phyloP scores from a whole-genome alignment of 345 rosid genomes.

The Hevea brasiliensis region DNA sequence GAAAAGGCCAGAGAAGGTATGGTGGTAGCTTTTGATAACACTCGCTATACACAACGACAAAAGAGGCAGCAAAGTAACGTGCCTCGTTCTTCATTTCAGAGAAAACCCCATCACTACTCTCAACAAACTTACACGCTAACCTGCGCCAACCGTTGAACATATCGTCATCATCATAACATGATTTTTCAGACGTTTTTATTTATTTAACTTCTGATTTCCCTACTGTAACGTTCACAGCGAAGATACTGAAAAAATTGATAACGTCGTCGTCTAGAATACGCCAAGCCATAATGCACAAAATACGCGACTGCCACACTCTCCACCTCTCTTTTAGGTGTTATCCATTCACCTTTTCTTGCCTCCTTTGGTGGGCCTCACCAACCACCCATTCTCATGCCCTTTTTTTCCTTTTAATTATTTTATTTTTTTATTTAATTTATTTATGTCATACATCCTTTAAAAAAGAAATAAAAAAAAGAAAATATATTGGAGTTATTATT shows the following conservation, averaged over 20 bases:
- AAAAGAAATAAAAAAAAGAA: too few species aligned
- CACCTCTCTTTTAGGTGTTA: background rate
- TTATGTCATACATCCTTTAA: too few species aligned
- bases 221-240: too few species aligned
- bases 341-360: slow-evolving; percentile 4
- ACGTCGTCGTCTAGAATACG: slow-evolving; percentile 33
- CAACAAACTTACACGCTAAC: slow-evolving; percentile 3
- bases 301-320: slow-evolving; percentile 12
- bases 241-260: background rate
- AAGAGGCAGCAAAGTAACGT: slow-evolving; percentile 25
- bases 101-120: background rate
- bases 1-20: background rate
- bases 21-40: background rate
- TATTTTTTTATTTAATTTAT: background rate
- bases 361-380: background rate
- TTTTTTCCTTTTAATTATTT: background rate
- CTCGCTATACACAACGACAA: slow-evolving; percentile 20
- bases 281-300: slow-evolving; percentile 15
- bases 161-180: background rate
- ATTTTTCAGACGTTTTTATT: background rate
- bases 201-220: too few species aligned
- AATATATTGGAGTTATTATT: too few species aligned
- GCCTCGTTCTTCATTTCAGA: slow-evolving; percentile 20
- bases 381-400: background rate
- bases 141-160: slow-evolving; percentile 10